Base-by-base conservation (phyloP, 2,329 filamentous ascomycete genomes). In the Talaromyces albobiverticillius region DNA sequence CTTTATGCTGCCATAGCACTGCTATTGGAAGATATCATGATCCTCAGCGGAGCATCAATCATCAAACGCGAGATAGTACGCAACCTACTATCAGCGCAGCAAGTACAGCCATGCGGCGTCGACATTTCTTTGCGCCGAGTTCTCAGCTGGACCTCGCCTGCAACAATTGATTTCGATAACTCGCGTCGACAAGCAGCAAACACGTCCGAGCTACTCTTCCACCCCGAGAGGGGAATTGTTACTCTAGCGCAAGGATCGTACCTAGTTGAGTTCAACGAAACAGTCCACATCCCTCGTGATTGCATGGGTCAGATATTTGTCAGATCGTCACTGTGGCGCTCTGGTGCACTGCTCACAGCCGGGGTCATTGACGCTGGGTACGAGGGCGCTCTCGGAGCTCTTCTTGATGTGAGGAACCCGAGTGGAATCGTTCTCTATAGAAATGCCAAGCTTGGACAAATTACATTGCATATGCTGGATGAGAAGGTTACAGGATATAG, bases 361-460 rank as follows among this genome's bases (percentile, higher is more conserved):
- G 74, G 74, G 1, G 72, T 76, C 3, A 64, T 76, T 43, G 74
- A 77, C 58, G 65, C 66, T 20, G 75, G 74, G 3, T 77, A 77
- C 56, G 60, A 71, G 32, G 75, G 75, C 18, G 68, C 68, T 3
- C 51, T 76, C 10, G 73, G 73, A 0, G 71, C 66, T 18, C 56
- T 76, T 59, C 56, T 76, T 57, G 63, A 74, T 14, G 68, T 73
- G 1, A 56, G 59, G 26, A 74, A 74, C 62, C 66, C 66, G 1
- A 34, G 59, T 16, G 73, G 73, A 0, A 31, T 75, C n/a, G 51
- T 63, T 10, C 51, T 76, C 11, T 58, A 66, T 45, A 61, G 54
- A 25, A 56, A 71, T 56, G 71, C 71, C 0, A 71, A 65, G 50
- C 60, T 76, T 9, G 74, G 68, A 10, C 73, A 76, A 58, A 64